Percentiles rank a stretch among this genome's conserved stretches.
phyloP scores from a whole-genome alignment of 306 rosid genomes.

The Dalbergia cultrata region DNA sequence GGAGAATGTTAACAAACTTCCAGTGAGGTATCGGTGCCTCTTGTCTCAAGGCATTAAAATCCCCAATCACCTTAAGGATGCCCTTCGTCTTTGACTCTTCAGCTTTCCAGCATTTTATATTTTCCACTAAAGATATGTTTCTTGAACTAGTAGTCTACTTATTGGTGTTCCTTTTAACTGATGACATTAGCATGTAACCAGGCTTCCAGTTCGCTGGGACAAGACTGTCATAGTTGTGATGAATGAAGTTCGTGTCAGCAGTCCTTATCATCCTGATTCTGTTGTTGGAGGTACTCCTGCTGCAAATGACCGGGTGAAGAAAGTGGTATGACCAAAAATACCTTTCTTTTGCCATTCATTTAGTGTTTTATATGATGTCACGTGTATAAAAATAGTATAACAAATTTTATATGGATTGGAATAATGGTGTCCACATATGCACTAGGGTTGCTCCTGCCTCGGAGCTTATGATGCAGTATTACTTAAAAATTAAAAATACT shows the following conservation, averaged over 20 bases:
- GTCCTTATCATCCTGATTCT: slow-evolving; percentile 90
- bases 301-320: slow-evolving; percentile 96
- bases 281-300: slow-evolving; percentile 97
- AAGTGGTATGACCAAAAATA: slow-evolving; percentile 76
- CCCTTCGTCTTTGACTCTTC: not conserved
- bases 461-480: slow-evolving; percentile 27
- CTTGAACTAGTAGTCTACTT: not conserved
- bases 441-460: not conserved
- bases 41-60: slow-evolving; percentile 6
- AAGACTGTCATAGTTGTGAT: slow-evolving; percentile 93
- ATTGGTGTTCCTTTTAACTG: slow-evolving; percentile 28
- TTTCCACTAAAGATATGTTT: slow-evolving; percentile 3
- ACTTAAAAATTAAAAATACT: not conserved
- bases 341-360: slow-evolving; percentile 23
- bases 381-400: not conserved
- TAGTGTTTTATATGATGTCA: slow-evolving; percentile 25
- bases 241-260: slow-evolving; percentile 92
- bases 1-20: slow-evolving; percentile 11
- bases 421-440: not conserved
- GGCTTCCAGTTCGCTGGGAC: slow-evolving; percentile 99
- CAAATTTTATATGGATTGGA: slow-evolving; percentile 11
- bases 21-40: slow-evolving; percentile 13
- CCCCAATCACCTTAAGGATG: not conserved
- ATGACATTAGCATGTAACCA: slow-evolving; percentile 50
- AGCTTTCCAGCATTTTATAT: slow-evolving; percentile 5